Conservation (phyloP, 2,329 filamentous ascomycete species). For the Pseudophaeomoniella oleicola region DNA sequence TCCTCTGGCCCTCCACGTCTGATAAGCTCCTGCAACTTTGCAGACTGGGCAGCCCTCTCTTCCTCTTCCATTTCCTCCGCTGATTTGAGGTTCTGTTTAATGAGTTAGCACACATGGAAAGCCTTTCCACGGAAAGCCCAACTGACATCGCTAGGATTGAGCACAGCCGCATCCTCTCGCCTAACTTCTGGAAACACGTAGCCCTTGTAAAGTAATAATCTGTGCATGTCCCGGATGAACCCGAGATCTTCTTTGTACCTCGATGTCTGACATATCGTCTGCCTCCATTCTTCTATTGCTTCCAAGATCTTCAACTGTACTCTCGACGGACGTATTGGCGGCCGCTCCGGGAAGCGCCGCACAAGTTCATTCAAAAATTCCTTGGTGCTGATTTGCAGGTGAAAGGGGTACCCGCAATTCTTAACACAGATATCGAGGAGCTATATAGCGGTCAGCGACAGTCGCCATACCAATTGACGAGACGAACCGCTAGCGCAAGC, state of each 20-base stretch:
- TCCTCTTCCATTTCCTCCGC: conserved; percentile 98
- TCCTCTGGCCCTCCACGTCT: conserved; percentile 82
- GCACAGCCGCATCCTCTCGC: conserved; percentile 83
- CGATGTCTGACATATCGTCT: conserved; percentile 96
- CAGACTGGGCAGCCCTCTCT: conserved; percentile 83
- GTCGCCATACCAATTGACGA: conserved; percentile 4
- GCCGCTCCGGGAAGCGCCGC: conserved; percentile 84
- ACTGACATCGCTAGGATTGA: conserved; percentile 92
- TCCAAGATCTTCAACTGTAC: conserved; percentile 90
- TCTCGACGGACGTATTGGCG: conserved; percentile 68
- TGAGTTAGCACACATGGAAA: conserved; percentile 4
- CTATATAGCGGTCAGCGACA: conserved; percentile 20
- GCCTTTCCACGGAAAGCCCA: conserved; percentile 1
- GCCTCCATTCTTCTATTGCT: conserved; percentile 94
- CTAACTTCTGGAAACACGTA: conserved; percentile 90
- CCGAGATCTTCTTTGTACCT: conserved; percentile 94
- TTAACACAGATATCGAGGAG: conserved; percentile 98
- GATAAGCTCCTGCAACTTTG: conserved; percentile 96
- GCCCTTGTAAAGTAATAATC: conserved; percentile 88
- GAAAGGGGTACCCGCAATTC: conserved; percentile 98
- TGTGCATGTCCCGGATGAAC: conserved; percentile 95
- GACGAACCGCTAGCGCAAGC: conserved; percentile 58
- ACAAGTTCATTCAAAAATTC: conserved; percentile 98
- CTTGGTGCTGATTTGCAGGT: conserved; percentile 95
- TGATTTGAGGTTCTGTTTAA: conserved; percentile 79